Evolutionary conservation across 192 early-diverging fungal genomes (phyloP), one percentile per base, ranked within the genome.

Genomic region (Coemansia sp.): DNA sequence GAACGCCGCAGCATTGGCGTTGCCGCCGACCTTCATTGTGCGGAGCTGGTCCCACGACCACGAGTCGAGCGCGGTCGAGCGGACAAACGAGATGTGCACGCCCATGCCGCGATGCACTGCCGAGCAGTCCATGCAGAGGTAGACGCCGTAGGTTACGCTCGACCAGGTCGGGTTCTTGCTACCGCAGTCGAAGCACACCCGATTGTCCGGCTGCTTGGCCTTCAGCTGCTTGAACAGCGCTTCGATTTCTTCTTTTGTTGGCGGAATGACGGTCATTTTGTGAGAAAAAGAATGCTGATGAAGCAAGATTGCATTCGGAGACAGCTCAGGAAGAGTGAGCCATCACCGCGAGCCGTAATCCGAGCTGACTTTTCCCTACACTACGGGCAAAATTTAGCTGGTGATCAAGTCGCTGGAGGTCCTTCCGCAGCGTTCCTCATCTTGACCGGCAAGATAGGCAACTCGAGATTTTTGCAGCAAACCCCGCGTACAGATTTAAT

Each of bases 151-250:
- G 5, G 90, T 92, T 20, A 97, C 90, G 44, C 87, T 86, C 35
- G 93, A 82, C 96, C 96, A 99, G 0, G 90, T 91, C 35, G 96
- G 96, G 59, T 88, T 93, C 75, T 95, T 96, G 56, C 87, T 87
- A 28, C 81, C 80, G 71, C 96, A 99, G 70, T 99, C 96, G 63
- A 97, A 97, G 73, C 96, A 99, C 27, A 78, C 64, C 84, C 94
- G 62, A 34, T 79, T 79, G 44, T 60, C 76, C 5, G 59, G 51
- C 53, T 73, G 70, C 48, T 40, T 64, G 27, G 36, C 56, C 38
- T 48, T 42, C 34, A 79, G 69, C 59, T 79, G 70, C 58, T 62
- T 62, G 56, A 79, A 79, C 8, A 74, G 35, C 7, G 54, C 42
- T 14, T 69, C 53, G 57, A 61, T 78, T 31, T 71, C 75, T 5